A percentile compares a stretch with the other conserved stretches of the same genome.
Conservation (phyloP, 2,329 filamentous ascomycete species). For the Xylaria hypoxylon region DNA sequence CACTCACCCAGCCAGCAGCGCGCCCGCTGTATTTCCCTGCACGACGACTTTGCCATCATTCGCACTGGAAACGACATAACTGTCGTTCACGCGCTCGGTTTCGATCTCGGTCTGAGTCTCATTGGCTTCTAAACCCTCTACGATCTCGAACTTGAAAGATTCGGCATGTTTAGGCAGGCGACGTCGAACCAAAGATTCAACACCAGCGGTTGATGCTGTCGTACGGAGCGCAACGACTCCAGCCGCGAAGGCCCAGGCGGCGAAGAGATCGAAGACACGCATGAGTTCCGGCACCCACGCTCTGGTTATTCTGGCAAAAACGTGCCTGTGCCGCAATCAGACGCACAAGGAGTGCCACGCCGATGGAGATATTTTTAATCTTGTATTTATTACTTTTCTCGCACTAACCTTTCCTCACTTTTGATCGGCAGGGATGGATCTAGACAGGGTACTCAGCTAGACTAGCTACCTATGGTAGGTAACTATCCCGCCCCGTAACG, state of each 20-base stretch:
- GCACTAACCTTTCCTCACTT: slow-evolving; percentile 10
- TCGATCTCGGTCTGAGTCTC: not conserved
- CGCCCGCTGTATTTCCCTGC: slow-evolving; percentile 35
- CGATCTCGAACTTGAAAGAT: slow-evolving; percentile 34
- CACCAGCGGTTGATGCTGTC: slow-evolving; percentile 31
- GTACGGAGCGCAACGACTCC: slow-evolving; percentile 27
- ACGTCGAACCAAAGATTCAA: slow-evolving; percentile 36
- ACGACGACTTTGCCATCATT: slow-evolving; percentile 34
- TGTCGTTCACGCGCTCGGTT: slow-evolving; percentile 33
- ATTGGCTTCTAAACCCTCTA: not conserved
- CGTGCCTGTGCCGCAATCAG: slow-evolving; percentile 7
- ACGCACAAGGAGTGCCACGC: not conserved
- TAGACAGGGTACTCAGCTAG: not conserved
- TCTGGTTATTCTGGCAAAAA: not conserved
- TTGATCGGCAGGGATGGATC: slow-evolving; percentile 19
- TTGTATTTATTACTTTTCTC: not conserved
- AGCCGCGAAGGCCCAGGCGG: slow-evolving; percentile 28
- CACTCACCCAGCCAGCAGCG: slow-evolving; percentile 35
- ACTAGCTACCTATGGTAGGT: not conserved
- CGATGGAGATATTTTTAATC: not conserved
- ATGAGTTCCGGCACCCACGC: slow-evolving; percentile 22
- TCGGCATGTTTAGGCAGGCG: slow-evolving; percentile 34
- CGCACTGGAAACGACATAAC: slow-evolving; percentile 34
- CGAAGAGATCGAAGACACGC: slow-evolving; percentile 28
- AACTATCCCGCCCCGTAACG: not conserved